Evolutionary conservation across 352 stramenopile genomes (phyloP).

Genomic region (Saprolegnia parasitica): DNA sequence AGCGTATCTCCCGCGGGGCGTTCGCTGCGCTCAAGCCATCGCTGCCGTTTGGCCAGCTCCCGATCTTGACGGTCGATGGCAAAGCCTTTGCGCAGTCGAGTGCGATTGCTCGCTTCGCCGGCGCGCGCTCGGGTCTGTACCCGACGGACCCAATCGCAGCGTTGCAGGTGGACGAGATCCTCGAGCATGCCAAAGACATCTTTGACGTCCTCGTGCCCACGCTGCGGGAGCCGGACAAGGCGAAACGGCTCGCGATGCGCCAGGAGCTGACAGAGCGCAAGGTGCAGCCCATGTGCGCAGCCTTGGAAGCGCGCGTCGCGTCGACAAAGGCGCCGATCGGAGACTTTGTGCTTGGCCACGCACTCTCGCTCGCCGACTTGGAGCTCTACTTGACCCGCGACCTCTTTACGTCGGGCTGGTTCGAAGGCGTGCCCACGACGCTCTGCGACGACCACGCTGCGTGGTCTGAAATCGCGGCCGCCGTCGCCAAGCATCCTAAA

Average conservation of each 20-base stretch:
- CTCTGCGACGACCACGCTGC: neutral
- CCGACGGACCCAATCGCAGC: constrained; percentile 35
- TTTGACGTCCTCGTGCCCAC: constrained; percentile 19
- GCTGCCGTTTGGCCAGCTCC: constrained; percentile 39
- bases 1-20: constrained; percentile 32
- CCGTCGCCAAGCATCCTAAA: neutral
- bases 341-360: constrained; percentile 2
- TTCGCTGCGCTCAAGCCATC: constrained; percentile 34
- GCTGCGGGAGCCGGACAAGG: constrained; percentile 25
- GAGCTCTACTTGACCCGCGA: neutral
- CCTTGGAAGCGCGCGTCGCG: constrained; percentile 8
- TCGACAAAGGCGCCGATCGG: neutral
- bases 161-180: constrained; percentile 42
- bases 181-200: constrained; percentile 38
- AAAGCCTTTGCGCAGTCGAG: constrained; percentile 41
- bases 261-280: neutral
- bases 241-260: constrained; percentile 10
- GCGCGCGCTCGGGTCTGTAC: constrained; percentile 46
- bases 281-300: constrained; percentile 7
- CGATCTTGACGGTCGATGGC: constrained; percentile 49
- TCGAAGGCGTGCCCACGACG: constrained; percentile 1
- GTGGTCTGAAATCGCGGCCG: neutral
- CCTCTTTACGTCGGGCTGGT: constrained; percentile 11
- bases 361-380: constrained; percentile 20
- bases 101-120: constrained; percentile 58